Evolutionary conservation across 1,284 basidiomycete genomes (phyloP), one percentile per base, ranked within the genome.

Genomic region (Cryptococcus maquisensis): DNA sequence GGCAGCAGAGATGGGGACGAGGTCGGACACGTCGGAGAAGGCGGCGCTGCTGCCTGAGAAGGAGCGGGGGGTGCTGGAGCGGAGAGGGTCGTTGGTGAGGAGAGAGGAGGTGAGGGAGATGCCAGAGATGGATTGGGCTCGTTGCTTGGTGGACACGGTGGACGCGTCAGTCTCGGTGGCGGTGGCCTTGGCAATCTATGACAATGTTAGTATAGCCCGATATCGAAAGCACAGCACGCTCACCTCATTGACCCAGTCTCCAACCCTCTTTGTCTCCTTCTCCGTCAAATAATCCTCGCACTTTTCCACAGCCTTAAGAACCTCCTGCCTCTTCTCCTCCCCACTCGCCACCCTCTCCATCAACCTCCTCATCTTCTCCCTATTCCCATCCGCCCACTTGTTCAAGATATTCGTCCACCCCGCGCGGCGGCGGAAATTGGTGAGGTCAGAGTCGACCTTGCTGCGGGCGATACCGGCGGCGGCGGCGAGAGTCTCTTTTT

Each of bases 351-450:
- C 51, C 4, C 47, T 16, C 23, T 59, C 57, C 12, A 72, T 59
- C 39, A 72, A 44, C 5, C n/a, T 32, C 24, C 39, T 43, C 63
- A 67, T 66, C 35, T 47, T 45, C 3, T 56, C 49, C 24, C 55
- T 47, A 46, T 62, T 50, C 1, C 62, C 58, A 12, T 36, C 39
- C 16, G 50, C 52, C 18, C 54, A 68, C 4, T 51, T 55, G 16
- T 66, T 57, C 51, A 64, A 59, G 23, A 70, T 59, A 18, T 61
- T 58, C 2, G 62, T 61, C 68, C 68, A 72, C 10, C 65, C 66
- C 8, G 61, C 49, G 16, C 69, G 54, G 7, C 68, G 59, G 2
- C 69, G 59, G 61, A 65, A 69, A 50, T 72, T 72, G 28, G 67
- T 67, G 24, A 72, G 43, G 47, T 69, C 63, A 21, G 49, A 51